Conservation (phyloP, 495 filamentous ascomycete genomes). For the Jackrogersella multiformis region DNA sequence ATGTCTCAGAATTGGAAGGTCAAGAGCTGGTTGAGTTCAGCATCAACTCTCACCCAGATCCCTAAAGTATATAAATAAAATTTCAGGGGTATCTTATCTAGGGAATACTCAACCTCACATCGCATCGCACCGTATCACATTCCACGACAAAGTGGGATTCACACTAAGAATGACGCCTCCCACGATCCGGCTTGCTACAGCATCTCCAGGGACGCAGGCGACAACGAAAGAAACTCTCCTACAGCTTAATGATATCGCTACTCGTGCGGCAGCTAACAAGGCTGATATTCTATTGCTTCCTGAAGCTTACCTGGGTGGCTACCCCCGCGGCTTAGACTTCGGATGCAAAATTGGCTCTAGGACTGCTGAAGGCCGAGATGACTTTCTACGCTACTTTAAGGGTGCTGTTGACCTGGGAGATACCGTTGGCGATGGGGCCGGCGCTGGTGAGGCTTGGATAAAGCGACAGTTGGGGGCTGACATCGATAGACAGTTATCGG, state of each 20-base stretch:
- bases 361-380: slow-evolving; percentile 74
- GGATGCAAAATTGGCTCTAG: slow-evolving; percentile 78
- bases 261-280: slow-evolving; percentile 58
- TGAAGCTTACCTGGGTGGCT: slow-evolving; percentile 93
- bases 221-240: slow-evolving; percentile 72
- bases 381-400: slow-evolving; percentile 84
- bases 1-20: background rate
- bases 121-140: background rate
- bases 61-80: background rate
- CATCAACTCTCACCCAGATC: background rate
- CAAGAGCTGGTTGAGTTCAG: background rate
- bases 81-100: background rate
- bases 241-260: slow-evolving; percentile 67
- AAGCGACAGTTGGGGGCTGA: slow-evolving; percentile 65
- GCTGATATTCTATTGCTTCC: slow-evolving; percentile 87
- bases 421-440: slow-evolving; percentile 68
- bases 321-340: slow-evolving; percentile 85
- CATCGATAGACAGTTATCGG: slow-evolving; percentile 56
- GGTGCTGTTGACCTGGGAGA: slow-evolving; percentile 86
- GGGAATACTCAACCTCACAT: background rate
- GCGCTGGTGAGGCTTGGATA: slow-evolving; percentile 79
- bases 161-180: slow-evolving; percentile 4
- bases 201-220: slow-evolving; percentile 76
- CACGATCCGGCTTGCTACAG: slow-evolving; percentile 74
- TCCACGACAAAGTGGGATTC: background rate